Base-by-base conservation (phyloP, 352 stramenopile species). In the Phytophthora chlamydospora region DNA sequence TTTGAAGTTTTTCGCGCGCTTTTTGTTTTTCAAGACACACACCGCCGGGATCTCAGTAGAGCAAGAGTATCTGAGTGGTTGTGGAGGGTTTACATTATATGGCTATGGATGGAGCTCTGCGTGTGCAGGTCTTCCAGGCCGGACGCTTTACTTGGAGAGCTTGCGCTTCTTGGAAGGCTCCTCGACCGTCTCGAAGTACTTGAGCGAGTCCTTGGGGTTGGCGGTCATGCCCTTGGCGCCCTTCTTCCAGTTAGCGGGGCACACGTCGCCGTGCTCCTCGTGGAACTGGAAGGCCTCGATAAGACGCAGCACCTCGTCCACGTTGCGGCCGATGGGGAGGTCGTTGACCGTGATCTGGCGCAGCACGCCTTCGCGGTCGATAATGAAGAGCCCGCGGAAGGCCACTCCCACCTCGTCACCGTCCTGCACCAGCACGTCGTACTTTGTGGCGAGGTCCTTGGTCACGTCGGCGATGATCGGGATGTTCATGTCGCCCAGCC, bases 281-380 rank as follows among this genome's bases (percentile, higher is more conserved):
- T 86, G 71, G 74, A 93, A 98, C 73, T 98, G 85, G 81, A 98
- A 96, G 4, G 91, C 93, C 62, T 97, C 76, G 6, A 98, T 62
- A n/a, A 98, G 73, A 42, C 93, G 88, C 53, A 98, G 65, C 27
- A 91, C 85, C 58, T 98, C 92, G 75, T 98, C 91, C 24, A 97
- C 90, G 61, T 86, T 96, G 58, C 90, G 83, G 47, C 90, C 90
- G 14, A 97, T 80, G 5, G 90, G 86, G 51, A 96, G 51, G 70
- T 97, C 86, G 58, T 97, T 97, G 39, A 97, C 83, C 6, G 88
- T 95, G 66, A 89, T 93, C 57, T 95, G 88, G 32, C 84, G 78
- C 40, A 96, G 55, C 8, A 89, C 72, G 33, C 89, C 91, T 60
- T 97, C 70, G 38, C 73, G 76, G 63, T 97, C 86, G 60, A 98